Percentiles rank a stretch among this genome's conserved stretches.
phyloP scores from a whole-genome alignment of 2,329 filamentous ascomycete genomes.

The Aspergillus sp. region DNA sequence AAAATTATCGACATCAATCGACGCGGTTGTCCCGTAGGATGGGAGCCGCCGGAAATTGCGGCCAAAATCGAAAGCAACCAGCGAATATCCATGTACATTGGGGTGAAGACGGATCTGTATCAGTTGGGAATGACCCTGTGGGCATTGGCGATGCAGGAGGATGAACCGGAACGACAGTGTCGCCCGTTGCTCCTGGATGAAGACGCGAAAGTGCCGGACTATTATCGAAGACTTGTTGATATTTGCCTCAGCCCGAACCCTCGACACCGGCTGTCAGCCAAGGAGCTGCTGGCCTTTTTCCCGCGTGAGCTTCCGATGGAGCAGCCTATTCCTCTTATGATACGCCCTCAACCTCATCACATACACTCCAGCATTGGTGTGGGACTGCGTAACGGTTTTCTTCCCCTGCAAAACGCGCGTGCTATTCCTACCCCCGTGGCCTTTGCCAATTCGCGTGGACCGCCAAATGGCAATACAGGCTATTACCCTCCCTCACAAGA shows the following conservation, averaged over 20 bases:
- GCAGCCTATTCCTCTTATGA: constrained; percentile 9
- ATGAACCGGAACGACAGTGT: constrained; percentile 78
- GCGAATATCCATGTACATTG: constrained; percentile 93
- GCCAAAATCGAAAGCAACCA: constrained; percentile 82
- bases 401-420: background rate
- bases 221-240: constrained; percentile 71
- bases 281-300: constrained; percentile 65
- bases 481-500: background rate
- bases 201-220: constrained; percentile 61
- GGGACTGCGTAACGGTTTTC: constrained; percentile 10
- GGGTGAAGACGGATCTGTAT: constrained; percentile 93
- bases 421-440: background rate
- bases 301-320: constrained; percentile 39
- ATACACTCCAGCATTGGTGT: constrained; percentile 11
- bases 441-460: background rate
- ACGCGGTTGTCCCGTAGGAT: constrained; percentile 92
- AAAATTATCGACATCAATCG: constrained; percentile 99
- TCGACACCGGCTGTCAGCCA: constrained; percentile 66
- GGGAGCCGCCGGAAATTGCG: constrained; percentile 91
- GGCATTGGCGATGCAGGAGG: constrained; percentile 80
- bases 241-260: constrained; percentile 74
- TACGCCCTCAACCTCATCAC: constrained; percentile 1
- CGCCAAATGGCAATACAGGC: too few species aligned
- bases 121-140: constrained; percentile 97
- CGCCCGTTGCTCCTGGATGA: constrained; percentile 62